Evolutionary conservation across 1,139 yeast genomes (phyloP).

Genomic region (Candida anutae): DNA sequence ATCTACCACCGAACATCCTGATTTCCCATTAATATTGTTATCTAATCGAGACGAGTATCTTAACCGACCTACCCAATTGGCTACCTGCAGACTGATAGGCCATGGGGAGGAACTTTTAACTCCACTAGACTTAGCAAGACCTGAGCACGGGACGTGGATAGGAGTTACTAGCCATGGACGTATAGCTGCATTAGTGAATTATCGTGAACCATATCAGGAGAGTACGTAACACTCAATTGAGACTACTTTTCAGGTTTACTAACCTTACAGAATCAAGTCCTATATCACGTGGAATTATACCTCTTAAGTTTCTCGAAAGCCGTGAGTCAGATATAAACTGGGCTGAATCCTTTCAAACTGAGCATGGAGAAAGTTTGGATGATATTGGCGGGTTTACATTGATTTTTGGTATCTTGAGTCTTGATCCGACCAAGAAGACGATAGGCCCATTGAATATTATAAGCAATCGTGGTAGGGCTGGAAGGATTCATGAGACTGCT

Average conservation of each 20-base stretch:
- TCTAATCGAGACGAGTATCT: constrained; percentile 86
- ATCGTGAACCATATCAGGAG: constrained; percentile 34
- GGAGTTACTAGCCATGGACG: constrained; percentile 61
- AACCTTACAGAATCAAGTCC: constrained; percentile 5
- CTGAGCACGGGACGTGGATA: constrained; percentile 88
- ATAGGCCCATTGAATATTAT: constrained; percentile 38
- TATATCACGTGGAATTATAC: constrained; percentile 68
- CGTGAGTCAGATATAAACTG: constrained; percentile 38
- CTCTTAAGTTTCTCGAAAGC: constrained; percentile 46
- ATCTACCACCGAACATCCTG: constrained; percentile 53
- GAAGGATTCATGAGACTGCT: constrained; percentile 14
- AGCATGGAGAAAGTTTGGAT: constrained; percentile 21
- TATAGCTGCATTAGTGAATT: constrained; percentile 71
- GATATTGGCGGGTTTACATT: constrained; percentile 80
- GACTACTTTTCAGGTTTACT: constrained; percentile 8
- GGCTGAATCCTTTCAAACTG: constrained; percentile 26
- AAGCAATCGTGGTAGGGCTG: constrained; percentile 43
- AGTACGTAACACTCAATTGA: constrained; percentile 11
- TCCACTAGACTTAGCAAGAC: constrained; percentile 70
- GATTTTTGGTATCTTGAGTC: constrained; percentile 53
- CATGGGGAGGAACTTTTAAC: constrained; percentile 38
- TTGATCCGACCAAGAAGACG: constrained; percentile 14
- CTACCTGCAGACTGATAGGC: constrained; percentile 39
- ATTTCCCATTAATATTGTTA: constrained; percentile 60
- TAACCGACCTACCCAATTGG: constrained; percentile 61